Conservation (phyloP, 2,329 filamentous ascomycete genomes). For the Trichoderma harzianum region DNA sequence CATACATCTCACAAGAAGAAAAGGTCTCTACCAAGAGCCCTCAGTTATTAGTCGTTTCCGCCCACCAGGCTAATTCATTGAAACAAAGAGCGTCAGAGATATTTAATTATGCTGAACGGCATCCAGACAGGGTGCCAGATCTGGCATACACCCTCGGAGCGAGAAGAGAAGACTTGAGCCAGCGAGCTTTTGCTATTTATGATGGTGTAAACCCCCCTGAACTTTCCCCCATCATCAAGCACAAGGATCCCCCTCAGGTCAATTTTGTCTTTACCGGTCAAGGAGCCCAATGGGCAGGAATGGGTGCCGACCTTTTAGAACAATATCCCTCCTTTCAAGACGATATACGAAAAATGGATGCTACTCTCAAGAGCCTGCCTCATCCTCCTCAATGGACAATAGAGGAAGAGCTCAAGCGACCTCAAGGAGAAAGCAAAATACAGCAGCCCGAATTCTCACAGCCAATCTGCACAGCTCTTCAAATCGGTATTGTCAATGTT, state of each 20-base stretch:
- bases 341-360: not conserved
- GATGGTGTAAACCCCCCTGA: conserved; percentile 28
- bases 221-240: conserved; percentile 30
- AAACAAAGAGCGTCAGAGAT: not conserved
- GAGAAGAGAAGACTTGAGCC: not conserved
- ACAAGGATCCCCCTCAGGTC: conserved; percentile 19
- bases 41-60: not conserved
- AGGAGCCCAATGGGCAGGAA: conserved; percentile 33
- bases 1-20: not conserved
- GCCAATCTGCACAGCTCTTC: conserved; percentile 4
- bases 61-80: not conserved
- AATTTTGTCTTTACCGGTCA: conserved; percentile 34
- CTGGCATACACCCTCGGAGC: not conserved
- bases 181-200: conserved; percentile 34
- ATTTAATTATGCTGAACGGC: not conserved
- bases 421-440: not conserved
- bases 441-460: conserved; percentile 1
- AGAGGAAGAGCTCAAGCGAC: not conserved
- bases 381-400: conserved; percentile 6
- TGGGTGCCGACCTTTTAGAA: conserved; percentile 26
- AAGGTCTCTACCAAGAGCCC: not conserved
- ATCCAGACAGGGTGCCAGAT: not conserved
- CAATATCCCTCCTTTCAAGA: not conserved
- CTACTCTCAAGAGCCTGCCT: not conserved
- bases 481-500: not conserved